These are phyloP conservation scores for Solanum gandarillasii DNA, from an alignment of 257 asterid genomes.

Conservation along the genomic window DNA sequence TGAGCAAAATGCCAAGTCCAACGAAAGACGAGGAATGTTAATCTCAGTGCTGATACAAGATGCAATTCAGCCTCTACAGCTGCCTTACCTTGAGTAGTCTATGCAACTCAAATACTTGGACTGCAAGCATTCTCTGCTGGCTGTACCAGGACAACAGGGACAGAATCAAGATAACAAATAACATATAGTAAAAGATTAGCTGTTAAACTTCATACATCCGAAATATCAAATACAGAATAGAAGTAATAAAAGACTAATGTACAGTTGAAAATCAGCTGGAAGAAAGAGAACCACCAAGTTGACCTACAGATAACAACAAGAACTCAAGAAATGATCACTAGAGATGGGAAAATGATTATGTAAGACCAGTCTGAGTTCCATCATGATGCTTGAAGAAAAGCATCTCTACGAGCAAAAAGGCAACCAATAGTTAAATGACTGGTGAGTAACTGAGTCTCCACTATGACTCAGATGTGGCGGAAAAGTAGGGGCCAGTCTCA, in stretches of 20 bases:
- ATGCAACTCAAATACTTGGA: constrained; percentile 95
- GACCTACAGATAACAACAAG: neutral
- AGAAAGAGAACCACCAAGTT: neutral
- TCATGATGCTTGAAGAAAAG: neutral
- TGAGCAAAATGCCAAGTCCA: neutral
- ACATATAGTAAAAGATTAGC: neutral
- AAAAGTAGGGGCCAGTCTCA: neutral
- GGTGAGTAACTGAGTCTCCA: neutral
- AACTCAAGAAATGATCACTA: neutral
- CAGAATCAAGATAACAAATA: neutral
- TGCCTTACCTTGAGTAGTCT: constrained; percentile 57
- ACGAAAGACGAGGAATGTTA: neutral
- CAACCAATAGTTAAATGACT: neutral
- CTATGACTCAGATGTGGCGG: neutral
- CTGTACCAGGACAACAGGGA: constrained; percentile 23
- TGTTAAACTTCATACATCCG: neutral
- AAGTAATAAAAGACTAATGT: neutral
- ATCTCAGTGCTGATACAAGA: neutral
- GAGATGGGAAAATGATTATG: neutral
- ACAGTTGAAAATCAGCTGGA: neutral
- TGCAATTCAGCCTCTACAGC: neutral
- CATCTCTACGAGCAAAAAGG: neutral
- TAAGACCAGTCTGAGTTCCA: neutral
- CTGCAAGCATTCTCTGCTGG: constrained; percentile 84
- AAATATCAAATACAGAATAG: neutral